Percentiles rank a stretch among this genome's conserved stretches.
phyloP scores from a whole-genome alignment of 768 basidiomycete genomes.

The Fomitopsis pulvina region DNA sequence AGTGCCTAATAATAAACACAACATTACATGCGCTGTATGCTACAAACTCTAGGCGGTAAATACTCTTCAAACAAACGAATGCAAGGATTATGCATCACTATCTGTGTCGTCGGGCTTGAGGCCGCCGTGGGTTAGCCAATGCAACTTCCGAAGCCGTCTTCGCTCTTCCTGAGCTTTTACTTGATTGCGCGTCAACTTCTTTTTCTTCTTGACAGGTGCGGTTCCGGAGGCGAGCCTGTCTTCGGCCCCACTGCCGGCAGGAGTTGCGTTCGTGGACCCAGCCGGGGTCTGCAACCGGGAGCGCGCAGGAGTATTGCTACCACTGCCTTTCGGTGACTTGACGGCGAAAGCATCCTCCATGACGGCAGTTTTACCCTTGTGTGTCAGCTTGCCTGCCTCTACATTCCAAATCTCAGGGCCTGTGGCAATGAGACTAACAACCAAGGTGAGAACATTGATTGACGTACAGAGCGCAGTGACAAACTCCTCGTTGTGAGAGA shows the following conservation, averaged over 20 bases:
- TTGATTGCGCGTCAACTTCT: slow-evolving; percentile 88
- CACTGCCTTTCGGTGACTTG: slow-evolving; percentile 66
- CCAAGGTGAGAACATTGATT: slow-evolving; percentile 12
- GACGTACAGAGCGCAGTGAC: slow-evolving; percentile 72
- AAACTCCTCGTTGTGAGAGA: slow-evolving; percentile 92
- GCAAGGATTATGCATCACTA: slow-evolving; percentile 17
- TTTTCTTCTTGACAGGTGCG: slow-evolving; percentile 64
- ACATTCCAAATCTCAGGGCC: slow-evolving; percentile 95
- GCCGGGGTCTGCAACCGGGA: slow-evolving; percentile 67
- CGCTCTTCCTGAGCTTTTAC: slow-evolving; percentile 86
- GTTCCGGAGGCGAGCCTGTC: slow-evolving; percentile 37
- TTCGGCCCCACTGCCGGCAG: slow-evolving; percentile 74
- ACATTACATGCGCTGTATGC: background rate
- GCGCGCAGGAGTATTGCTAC: slow-evolving; percentile 60
- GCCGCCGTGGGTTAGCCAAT: slow-evolving; percentile 81
- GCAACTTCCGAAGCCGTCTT: slow-evolving; percentile 67
- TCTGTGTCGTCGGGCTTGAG: slow-evolving; percentile 81
- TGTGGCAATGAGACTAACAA: background rate
- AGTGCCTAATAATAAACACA: background rate
- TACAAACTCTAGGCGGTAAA: background rate
- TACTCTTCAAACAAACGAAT: background rate
- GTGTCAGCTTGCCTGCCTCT: slow-evolving; percentile 76
- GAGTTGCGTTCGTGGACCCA: slow-evolving; percentile 67
- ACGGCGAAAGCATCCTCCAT: slow-evolving; percentile 76
- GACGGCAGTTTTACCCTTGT: slow-evolving; percentile 82